Conservation (phyloP, 352 stramenopile genomes). For the Globisporangium heterothallicum region DNA sequence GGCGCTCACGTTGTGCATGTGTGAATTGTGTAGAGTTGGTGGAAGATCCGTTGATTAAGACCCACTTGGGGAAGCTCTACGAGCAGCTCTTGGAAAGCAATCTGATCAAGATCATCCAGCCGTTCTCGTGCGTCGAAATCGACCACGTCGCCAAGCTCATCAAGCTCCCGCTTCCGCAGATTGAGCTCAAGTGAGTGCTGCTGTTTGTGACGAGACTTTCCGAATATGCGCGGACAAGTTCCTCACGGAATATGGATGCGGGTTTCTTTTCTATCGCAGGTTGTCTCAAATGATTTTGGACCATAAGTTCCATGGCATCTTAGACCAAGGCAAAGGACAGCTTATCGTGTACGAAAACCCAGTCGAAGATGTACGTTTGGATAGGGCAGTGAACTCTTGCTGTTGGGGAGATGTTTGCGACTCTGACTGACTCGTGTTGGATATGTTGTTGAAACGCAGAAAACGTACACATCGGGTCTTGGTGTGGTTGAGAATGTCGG, state of each 20-base stretch:
- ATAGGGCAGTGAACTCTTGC: no score
- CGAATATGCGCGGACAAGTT: no score
- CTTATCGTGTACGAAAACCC: conserved; percentile 97
- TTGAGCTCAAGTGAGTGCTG: conserved; percentile 77
- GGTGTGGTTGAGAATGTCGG: conserved; percentile 97
- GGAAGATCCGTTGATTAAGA: conserved; percentile 84
- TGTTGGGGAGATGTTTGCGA: no score
- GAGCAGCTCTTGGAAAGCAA: conserved; percentile 98
- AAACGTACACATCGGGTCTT: conserved; percentile 91
- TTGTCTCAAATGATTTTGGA: conserved; percentile 99
- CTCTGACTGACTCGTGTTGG: no score
- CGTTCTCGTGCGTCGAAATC: conserved; percentile 97
- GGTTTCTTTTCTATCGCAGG: conserved; percentile 43
- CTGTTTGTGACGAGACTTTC: neutral
- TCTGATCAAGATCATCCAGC: conserved; percentile 99
- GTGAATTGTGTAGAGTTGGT: conserved; percentile 62
- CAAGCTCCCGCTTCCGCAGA: conserved; percentile 88
- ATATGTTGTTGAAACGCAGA: conserved; percentile 41
- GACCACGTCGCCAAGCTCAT: conserved; percentile 96
- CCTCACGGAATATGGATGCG: neutral
- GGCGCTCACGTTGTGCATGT: neutral
- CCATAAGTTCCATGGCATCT: conserved; percentile 97
- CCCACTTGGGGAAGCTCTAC: conserved; percentile 96
- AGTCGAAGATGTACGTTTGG: conserved; percentile 87
- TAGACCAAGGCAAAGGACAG: conserved; percentile 98